Base-by-base conservation (phyloP, 352 stramenopile species). In the Pythium chondricola region DNA sequence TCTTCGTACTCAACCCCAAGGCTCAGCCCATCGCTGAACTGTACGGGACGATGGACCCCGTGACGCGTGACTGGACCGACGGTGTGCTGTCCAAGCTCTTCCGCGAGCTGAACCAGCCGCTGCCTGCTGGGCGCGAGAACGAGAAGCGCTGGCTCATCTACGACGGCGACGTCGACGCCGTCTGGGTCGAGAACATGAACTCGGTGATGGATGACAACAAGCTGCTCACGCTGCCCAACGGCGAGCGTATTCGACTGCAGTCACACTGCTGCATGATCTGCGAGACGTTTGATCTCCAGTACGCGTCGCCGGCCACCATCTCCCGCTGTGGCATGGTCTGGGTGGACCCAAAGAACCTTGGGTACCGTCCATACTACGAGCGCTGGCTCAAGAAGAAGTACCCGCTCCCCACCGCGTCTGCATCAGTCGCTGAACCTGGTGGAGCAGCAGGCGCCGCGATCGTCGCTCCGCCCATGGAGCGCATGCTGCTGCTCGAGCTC, bases 171-270 rank as follows among this genome's bases (percentile, higher is more conserved):
- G 92, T 98, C 0, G 95, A 98, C 60, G 91, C 95, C 0, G 80
- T 98, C 17, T 98, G 95, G 95, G 92, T 98, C 40, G 95, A 98
- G 68, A 97, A 97, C 55, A 97, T 98, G 93, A 98, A 98, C 71
- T 97, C 84, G 20, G 94, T 98, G 46, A 98, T 98, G 94, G 94
- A 98, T 43, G 93, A 98, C 56, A 98, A 98, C 71, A 96, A 96
- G 52, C 57, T 98, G 38, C 68, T 98, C 0, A 98, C 93, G 4
- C 58, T 98, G 6, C 93, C 93, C 3, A 98, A 98, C 56, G 94
- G 94, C 17, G 93, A 98, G 56, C 90, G 94, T 9, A 98, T 98
- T 49, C 83, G 87, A 1, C 58, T 98, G 36, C 87, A 97, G 54
- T 85, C 73, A 1, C 87, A 97, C 59, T 97, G 89, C 66, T 71